Conservation (phyloP, 208 protist genomes). For the Wallacemonas sp. region DNA sequence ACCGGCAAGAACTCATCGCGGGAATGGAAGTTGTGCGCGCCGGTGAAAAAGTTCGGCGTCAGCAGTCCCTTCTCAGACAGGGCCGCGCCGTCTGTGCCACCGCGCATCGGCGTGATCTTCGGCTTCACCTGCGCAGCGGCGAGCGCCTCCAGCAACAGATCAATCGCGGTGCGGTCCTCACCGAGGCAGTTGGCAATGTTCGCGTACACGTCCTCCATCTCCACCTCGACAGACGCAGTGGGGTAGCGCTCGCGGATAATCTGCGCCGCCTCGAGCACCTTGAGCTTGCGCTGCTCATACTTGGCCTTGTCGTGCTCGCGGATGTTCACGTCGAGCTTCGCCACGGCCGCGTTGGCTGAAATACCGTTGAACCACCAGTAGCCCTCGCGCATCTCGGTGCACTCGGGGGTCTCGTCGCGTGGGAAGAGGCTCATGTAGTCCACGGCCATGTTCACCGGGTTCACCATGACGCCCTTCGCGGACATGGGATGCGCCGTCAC, state of each 20-base stretch:
- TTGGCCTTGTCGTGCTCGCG: conserved; percentile 63
- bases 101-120: conserved; percentile 82
- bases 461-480: conserved; percentile 85
- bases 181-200: conserved; percentile 74
- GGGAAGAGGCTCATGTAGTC: conserved; percentile 74
- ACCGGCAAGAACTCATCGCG: conserved; percentile 82
- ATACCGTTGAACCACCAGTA: conserved; percentile 83
- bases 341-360: conserved; percentile 48
- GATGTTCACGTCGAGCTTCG: conserved; percentile 58
- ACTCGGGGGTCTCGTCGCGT: conserved; percentile 74
- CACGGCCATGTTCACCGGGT: conserved; percentile 79
- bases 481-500: conserved; percentile 88
- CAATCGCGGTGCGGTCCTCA: conserved; percentile 58
- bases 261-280: conserved; percentile 50
- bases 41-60: conserved; percentile 88
- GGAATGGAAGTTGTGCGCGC: conserved; percentile 90
- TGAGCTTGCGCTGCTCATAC: conserved; percentile 54
- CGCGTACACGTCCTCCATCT: conserved; percentile 68
- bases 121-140: conserved; percentile 52
- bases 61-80: conserved; percentile 67
- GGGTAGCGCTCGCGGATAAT: conserved; percentile 58
- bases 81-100: conserved; percentile 80
- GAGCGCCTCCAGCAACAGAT: conserved; percentile 73
- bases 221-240: conserved; percentile 58
- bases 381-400: conserved; percentile 75